Evolutionary conservation across 176 grass and related monocot genomes (phyloP).

Genomic region (Carex littledalei): DNA sequence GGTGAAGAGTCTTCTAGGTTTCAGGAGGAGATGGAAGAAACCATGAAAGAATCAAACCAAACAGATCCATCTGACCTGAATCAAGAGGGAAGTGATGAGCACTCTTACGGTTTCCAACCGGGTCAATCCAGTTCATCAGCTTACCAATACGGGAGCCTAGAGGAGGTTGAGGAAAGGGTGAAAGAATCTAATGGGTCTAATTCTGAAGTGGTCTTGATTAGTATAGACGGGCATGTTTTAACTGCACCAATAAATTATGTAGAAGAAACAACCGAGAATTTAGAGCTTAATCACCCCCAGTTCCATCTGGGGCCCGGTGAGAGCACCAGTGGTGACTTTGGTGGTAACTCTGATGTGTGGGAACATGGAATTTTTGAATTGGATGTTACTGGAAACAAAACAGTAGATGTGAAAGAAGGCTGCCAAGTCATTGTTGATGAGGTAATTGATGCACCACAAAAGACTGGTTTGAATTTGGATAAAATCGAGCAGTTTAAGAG

Average conservation of each 20-base stretch:
- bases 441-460: conserved; percentile 13
- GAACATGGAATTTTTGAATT: conserved; percentile 60
- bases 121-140: conserved; percentile 17
- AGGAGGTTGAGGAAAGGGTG: conserved; percentile 51
- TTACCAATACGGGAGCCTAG: conserved; percentile 59
- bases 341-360: conserved; percentile 60
- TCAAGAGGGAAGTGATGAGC: neutral
- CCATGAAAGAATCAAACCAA: neutral
- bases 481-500: conserved; percentile 76
- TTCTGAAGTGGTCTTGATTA: conserved; percentile 90
- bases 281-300: conserved; percentile 73
- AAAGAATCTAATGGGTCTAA: conserved; percentile 43
- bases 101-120: conserved; percentile 19
- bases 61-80: neutral
- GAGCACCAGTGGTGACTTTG: conserved; percentile 64
- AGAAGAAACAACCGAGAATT: conserved; percentile 43
- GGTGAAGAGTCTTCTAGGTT: conserved; percentile 7
- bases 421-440: conserved; percentile 20
- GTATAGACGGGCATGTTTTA: conserved; percentile 89
- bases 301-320: conserved; percentile 94
- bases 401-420: conserved; percentile 23
- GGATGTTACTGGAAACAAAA: conserved; percentile 29
- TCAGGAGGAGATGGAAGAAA: conserved; percentile 21
- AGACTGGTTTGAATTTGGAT: conserved; percentile 30
- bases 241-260: conserved; percentile 77